These are phyloP conservation scores for Russula compacta DNA, from an alignment of 768 basidiomycete species.

Conservation along the genomic window DNA sequence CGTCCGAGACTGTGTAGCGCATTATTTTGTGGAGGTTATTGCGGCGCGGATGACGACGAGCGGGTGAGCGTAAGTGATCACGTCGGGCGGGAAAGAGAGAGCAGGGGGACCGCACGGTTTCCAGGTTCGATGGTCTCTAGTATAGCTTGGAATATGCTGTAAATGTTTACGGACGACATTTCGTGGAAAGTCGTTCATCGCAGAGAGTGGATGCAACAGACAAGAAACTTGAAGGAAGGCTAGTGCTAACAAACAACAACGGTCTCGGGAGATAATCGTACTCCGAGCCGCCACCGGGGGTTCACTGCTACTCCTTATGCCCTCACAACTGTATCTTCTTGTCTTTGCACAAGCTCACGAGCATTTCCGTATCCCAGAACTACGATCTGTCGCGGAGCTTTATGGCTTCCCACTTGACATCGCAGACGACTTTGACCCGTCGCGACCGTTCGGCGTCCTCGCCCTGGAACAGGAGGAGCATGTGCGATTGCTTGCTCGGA, in stretches of 20 bases:
- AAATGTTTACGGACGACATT: conserved; percentile 1
- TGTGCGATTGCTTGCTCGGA: conserved; percentile 56
- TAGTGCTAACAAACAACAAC: too few relatives aligned
- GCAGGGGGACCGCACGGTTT: conserved; percentile 25
- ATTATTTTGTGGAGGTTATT: neutral
- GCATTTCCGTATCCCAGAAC: conserved; percentile 79
- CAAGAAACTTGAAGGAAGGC: too few relatives aligned
- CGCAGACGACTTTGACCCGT: conserved; percentile 40
- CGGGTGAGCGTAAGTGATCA: neutral
- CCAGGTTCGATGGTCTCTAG: conserved; percentile 26
- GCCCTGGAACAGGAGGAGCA: conserved; percentile 62
- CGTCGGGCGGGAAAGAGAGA: neutral
- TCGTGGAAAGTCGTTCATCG: neutral
- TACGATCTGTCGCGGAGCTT: conserved; percentile 67
- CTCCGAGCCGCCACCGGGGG: too few relatives aligned
- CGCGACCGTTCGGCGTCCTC: conserved; percentile 68
- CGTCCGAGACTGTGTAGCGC: conserved; percentile 35
- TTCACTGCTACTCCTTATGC: neutral
- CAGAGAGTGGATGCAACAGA: neutral
- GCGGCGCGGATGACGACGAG: neutral
- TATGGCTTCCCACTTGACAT: conserved; percentile 49
- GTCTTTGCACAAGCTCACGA: conserved; percentile 75
- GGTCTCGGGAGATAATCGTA: too few relatives aligned
- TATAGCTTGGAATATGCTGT: conserved; percentile 14
- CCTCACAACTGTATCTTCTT: conserved; percentile 40